These are phyloP conservation scores for Graphilbum fragrans DNA, from an alignment of 2,329 filamentous ascomycete genomes.

Conservation along the genomic window DNA sequence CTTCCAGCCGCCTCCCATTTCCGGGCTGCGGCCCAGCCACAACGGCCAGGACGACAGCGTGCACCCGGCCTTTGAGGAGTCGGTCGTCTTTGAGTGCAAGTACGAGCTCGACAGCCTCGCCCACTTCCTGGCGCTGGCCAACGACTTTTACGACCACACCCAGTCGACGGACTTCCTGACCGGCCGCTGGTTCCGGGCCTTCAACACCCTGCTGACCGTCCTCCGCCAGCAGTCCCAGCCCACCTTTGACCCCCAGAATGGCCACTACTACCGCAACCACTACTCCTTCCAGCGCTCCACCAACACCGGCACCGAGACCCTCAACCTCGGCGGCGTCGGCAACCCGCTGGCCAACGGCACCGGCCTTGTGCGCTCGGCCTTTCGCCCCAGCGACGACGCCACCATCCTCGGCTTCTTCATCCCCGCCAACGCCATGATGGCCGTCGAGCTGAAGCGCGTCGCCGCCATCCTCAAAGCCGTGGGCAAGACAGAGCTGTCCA, in stretches of 20 bases:
- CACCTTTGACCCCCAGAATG: constrained; percentile 63
- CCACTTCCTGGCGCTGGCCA: constrained; percentile 74
- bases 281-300: constrained; percentile 85
- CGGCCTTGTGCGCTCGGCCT: constrained; percentile 79
- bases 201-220: constrained; percentile 62
- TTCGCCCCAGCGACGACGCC: constrained; percentile 89
- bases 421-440: constrained; percentile 92
- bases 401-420: constrained; percentile 93
- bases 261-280: constrained; percentile 53
- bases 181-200: constrained; percentile 62
- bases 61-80: constrained; percentile 75
- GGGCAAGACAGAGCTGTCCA: constrained; percentile 8
- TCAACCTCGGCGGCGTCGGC: constrained; percentile 71
- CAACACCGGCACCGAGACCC: constrained; percentile 75
- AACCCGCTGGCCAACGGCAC: constrained; percentile 82
- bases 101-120: constrained; percentile 95
- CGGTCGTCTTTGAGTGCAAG: constrained; percentile 92
- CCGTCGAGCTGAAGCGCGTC: constrained; percentile 70
- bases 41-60: constrained; percentile 79
- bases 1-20: constrained; percentile 86
- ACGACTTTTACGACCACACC: constrained; percentile 76
- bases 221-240: constrained; percentile 67
- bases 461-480: constrained; percentile 54
- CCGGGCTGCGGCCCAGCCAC: constrained; percentile 52
- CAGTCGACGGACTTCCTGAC: constrained; percentile 68